These are phyloP conservation scores for Prunus davidiana DNA, from an alignment of 306 rosid species.

Conservation along the genomic window DNA sequence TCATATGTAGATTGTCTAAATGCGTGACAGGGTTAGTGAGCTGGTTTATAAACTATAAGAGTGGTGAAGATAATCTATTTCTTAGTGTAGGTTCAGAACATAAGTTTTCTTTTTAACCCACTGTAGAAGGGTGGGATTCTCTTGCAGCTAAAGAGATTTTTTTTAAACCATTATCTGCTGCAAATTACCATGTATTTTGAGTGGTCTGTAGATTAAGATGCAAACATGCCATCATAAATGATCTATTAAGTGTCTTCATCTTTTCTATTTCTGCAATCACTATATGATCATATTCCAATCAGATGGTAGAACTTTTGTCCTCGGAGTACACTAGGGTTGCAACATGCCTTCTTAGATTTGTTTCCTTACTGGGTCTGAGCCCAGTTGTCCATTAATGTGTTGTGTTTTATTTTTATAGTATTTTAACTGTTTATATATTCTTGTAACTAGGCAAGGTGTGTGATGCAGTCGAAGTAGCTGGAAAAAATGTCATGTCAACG, in stretches of 20 bases:
- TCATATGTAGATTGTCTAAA: neutral
- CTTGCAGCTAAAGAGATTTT: neutral
- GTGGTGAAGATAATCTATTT: slow-evolving; percentile 1
- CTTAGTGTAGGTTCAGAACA: neutral
- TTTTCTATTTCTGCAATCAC: neutral
- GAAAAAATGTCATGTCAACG: slow-evolving; percentile 88
- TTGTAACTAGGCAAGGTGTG: slow-evolving; percentile 67
- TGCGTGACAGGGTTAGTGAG: neutral
- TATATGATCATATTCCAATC: neutral
- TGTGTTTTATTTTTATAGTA: slow-evolving; percentile 5
- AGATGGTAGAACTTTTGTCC: neutral
- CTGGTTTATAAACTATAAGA: neutral
- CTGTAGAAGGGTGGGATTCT: neutral
- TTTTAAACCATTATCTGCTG: neutral
- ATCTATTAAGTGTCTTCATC: neutral
- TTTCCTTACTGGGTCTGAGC: neutral
- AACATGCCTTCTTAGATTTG: neutral
- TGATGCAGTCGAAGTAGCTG: slow-evolving; percentile 91
- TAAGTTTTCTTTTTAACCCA: neutral
- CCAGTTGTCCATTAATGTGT: neutral
- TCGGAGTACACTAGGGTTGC: neutral
- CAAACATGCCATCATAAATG: neutral
- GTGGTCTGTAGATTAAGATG: neutral
- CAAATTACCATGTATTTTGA: neutral
- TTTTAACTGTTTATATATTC: slow-evolving; percentile 15